Evolutionary conservation across 1,284 basidiomycete genomes (phyloP).

Genomic region (Boletus sp.): DNA sequence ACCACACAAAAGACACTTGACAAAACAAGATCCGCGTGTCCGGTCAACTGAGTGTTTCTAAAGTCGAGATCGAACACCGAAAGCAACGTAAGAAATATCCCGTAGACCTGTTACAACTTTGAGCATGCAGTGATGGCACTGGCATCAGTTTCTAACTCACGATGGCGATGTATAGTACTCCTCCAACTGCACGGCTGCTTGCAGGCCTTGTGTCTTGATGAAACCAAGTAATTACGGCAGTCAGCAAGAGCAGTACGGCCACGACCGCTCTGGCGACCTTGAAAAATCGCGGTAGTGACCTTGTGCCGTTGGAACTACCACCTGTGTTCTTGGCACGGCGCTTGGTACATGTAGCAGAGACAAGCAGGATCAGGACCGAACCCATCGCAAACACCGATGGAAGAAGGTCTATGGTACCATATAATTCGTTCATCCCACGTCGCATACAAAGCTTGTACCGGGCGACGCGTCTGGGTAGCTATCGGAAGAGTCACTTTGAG

Average conservation of each 20-base stretch:
- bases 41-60: constrained; percentile 1
- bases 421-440: constrained; percentile 1
- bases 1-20: constrained; percentile 5
- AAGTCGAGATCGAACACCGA: not conserved
- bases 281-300: not conserved
- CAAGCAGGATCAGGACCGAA: constrained; percentile 7
- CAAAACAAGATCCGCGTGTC: constrained; percentile 15
- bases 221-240: constrained; percentile 3
- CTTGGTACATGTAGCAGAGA: not conserved
- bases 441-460: not conserved
- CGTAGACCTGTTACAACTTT: constrained; percentile 11
- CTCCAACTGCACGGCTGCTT: not conserved
- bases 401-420: constrained; percentile 1
- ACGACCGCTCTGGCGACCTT: not conserved
- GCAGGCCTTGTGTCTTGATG: not conserved
- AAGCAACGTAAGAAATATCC: constrained; percentile 14
- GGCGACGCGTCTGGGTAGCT: not conserved
- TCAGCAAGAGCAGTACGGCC: not conserved
- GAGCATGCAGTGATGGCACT: not conserved
- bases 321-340: not conserved
- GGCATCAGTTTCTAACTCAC: constrained; percentile 8
- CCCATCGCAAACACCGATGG: not conserved
- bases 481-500: not conserved
- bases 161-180: constrained; percentile 4
- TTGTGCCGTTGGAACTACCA: not conserved